Evolutionary conservation across 192 early-diverging fungal species (phyloP), one percentile per base, ranked within the genome.

Genomic region (Ramicandelaber brevisporus): DNA sequence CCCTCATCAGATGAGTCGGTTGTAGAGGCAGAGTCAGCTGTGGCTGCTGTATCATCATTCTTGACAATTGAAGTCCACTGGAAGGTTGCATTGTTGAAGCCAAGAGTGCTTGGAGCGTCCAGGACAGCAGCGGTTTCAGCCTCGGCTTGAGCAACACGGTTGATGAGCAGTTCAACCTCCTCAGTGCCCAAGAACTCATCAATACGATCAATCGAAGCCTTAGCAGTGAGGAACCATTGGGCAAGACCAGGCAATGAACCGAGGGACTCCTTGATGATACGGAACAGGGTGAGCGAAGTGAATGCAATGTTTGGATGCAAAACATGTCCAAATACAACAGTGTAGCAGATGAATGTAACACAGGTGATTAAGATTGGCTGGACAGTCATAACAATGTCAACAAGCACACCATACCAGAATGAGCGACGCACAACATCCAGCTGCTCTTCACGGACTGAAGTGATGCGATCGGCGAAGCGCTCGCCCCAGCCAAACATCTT

Each of bases 401-500:
- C 51, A 20, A 68, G 39, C 29, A 61, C 61, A 20, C 55, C 44
- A 17, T 57, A 32, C 33, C 49, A 48, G 15, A 43, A 52, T 11
- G 43, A 43, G 29, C 33, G 31, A 13, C 59, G 59, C 29, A 67
- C 50, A 45, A 63, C 63, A 26, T 57, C 37, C 14, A 79, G 42
- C 48, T 82, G 75, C n/a, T 44, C 47, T n/a, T 64, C 52, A 18
- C 75, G 63, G 14, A 66, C 58, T 8, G 46, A 54, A 3, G 59
- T 51, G 8, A 92, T 59, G 20, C 65, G 59, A 14, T 61, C 52
- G 24, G 67, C 41, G 38, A 95, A 84, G 29, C 63, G 53, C 21
- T 55, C 33, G 46, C 79, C 70, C 80, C 80, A 85, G 16, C 71
- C 76, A 54, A 81, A 81, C 33, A 93, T 65, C 45, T 97, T 97